Evolutionary conservation across 2,329 filamentous ascomycete genomes (phyloP).

Genomic region (Colletotrichum viniferum): DNA sequence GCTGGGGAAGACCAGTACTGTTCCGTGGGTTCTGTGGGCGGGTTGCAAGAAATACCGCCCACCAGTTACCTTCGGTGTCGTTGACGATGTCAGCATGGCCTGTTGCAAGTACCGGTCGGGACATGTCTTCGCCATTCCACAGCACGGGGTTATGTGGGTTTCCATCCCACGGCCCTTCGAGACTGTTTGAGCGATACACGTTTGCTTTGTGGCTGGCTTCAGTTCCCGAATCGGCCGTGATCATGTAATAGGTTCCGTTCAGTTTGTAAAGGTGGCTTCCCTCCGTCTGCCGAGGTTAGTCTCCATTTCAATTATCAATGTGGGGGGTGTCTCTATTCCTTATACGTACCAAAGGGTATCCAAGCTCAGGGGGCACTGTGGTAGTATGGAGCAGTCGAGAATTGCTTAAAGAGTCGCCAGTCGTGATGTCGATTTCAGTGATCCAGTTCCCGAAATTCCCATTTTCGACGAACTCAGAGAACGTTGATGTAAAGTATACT

Average conservation of each 20-base stretch:
- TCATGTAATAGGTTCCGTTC: conserved; percentile 20
- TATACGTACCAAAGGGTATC: conserved; percentile 39
- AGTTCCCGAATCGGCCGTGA: conserved; percentile 21
- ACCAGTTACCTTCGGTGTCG: conserved; percentile 14
- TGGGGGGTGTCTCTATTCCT: fast-evolving
- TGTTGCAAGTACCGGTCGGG: conserved; percentile 17
- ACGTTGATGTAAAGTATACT: conserved; percentile 16
- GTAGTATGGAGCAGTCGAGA: conserved; percentile 18
- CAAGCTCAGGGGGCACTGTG: conserved; percentile 16
- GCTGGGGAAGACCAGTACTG: conserved; percentile 8
- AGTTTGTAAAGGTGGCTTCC: conserved; percentile 23
- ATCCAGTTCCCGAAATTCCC: conserved; percentile 23
- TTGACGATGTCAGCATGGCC: conserved; percentile 21
- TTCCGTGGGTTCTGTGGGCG: conserved; percentile 18
- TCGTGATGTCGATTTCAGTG: conserved; percentile 21
- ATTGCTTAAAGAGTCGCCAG: conserved; percentile 16
- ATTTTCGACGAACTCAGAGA: conserved; percentile 10
- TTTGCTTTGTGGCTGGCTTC: conserved; percentile 19
- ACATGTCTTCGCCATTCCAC: conserved; percentile 21
- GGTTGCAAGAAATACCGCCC: conserved; percentile 21
- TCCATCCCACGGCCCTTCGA: conserved; percentile 16
- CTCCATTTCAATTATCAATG: conserved; percentile 28
- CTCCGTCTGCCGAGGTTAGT: background rate
- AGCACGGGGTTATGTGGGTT: conserved; percentile 21
- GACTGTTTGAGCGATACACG: conserved; percentile 4